Base-by-base conservation (phyloP, 2,329 filamentous ascomycete species). In the Sphaerostilbella broomeana region DNA sequence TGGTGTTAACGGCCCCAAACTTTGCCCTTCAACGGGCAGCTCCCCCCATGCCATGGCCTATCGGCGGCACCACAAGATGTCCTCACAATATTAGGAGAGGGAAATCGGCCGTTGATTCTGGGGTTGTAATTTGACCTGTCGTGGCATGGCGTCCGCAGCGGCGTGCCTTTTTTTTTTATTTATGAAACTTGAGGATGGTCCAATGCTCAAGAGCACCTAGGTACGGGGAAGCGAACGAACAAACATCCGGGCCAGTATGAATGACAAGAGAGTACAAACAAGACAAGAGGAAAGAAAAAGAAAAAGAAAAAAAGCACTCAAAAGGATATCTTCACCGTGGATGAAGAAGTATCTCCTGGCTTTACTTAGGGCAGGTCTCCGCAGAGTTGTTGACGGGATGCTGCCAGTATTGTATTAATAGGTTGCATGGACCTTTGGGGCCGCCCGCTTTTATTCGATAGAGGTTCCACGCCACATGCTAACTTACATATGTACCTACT, bases 1-100 rank as follows among this genome's bases (percentile, higher is more conserved):
- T 3, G 46, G 16, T 0, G 35, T 11, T 6, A 61, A 35, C 5
- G 54, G 51, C 6, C 35, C 34, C 21, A 61, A 47, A 6, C 56
- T 55, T 19, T 43, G 52, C 25, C 49, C 42, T 3, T 29, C 33
- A 4, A 33, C 11, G 4, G 33, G 28, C 29, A 44, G 18, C 2
- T 17, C 38, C 19, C 25, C 31, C 16, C n/a, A 30, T 22, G 20
- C 15, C 28, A 43, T 43, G 40, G 21, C 9, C 16, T 18, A 18
- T 9, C 15, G n/a, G 9, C 12, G 11, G 20, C 20, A 22, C 6
- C 20, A 10, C 12, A 9, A 8, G 12, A 17, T 30, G 27, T 30
- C 27, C 11, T 17, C 22, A 17, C 20, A 30, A 11, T 21, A n/a
- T 18, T 16, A 37, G n/a, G 24, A 22, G 20, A 20, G 26, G 16